Evolutionary conservation across 2,329 filamentous ascomycete species (phyloP), one percentile per base, ranked within the genome.

Genomic region (Monosporascus sp.): DNA sequence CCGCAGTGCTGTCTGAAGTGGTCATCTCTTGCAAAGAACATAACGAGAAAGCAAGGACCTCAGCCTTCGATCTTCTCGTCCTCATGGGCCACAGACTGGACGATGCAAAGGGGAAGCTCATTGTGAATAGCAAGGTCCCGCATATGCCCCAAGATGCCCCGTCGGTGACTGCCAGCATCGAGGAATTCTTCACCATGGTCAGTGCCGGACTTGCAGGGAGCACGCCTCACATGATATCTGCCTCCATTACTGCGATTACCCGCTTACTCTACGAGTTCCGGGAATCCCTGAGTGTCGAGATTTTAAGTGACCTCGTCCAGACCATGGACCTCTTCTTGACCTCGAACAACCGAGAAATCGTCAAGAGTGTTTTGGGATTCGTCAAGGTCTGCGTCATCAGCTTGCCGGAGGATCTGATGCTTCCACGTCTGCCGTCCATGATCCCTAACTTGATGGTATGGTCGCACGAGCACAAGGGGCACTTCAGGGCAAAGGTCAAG

Each of bases 131-230:
- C 61, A 90, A 93, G 67, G 88, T 97, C 3, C 82, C 90, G 2
- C 85, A 93, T 68, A 96, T 97, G 90, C 82, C 90, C 3, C 75
- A 82, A 47, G 85, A 95, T 68, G 88, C 91, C 0, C 86, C 89
- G 2, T 77, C 85, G 34, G 91, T 87, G 4, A 78, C 82, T 3
- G 93, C 94, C 20, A 92, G 82, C 42, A 82, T 99, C 38, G 93
- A 97, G 65, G 94, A 97, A 70, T 97, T 91, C 73, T 90, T 97
- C 74, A 97, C 93, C 51, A 99, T 99, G 94, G 89, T 97, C 31
- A 96, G 90, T 60, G 94, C 94, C 48, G 94, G 94, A 73, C 81
- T 99, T 50, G 94, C 93, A 2, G 93, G 92, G 52, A 88, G 86
- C 62, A 93, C 91, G 11, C 92, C 94, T 34, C 93, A 97, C 74